Percentiles rank a stretch among this genome's conserved stretches.
phyloP scores from a whole-genome alignment of 2,329 filamentous ascomycete species.

The Allantophomopsis cytisporea region DNA sequence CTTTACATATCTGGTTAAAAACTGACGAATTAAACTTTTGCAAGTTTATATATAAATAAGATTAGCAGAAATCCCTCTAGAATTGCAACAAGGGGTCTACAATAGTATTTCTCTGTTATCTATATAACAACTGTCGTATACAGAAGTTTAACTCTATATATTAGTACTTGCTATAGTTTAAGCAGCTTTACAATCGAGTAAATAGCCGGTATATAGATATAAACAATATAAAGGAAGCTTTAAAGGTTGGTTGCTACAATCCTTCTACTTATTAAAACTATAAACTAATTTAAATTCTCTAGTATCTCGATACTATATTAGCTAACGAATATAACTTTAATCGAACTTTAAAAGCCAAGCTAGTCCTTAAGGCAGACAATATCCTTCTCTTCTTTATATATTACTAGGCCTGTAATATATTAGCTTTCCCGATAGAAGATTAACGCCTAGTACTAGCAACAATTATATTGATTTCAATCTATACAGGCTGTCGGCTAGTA shows the following conservation, averaged over 20 bases:
- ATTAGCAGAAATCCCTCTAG: slow-evolving; percentile 1
- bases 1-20: neutral
- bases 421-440: slow-evolving; percentile 10
- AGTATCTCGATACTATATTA: slow-evolving; percentile 1
- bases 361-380: slow-evolving; percentile 5
- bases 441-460: slow-evolving; percentile 4
- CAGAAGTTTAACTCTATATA: slow-evolving; percentile 8
- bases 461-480: slow-evolving; percentile 8
- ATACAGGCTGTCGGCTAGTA: slow-evolving; percentile 5
- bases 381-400: slow-evolving; percentile 7
- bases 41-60: neutral
- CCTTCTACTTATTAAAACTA: neutral
- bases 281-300: neutral
- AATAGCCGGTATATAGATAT: slow-evolving; percentile 7
- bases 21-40: slow-evolving; percentile 3
- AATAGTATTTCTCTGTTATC: slow-evolving; percentile 1
- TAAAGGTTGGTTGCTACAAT: neutral
- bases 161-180: slow-evolving; percentile 11
- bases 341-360: slow-evolving; percentile 1
- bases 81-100: slow-evolving; percentile 1
- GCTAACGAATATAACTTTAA: neutral
- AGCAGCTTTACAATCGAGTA: slow-evolving; percentile 9
- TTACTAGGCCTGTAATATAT: slow-evolving; percentile 9
- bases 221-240: slow-evolving; percentile 3
- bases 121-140: slow-evolving; percentile 1